phyloP scores from a whole-genome alignment of 352 stramenopile genomes.

The Phytophthora tubulina region DNA sequence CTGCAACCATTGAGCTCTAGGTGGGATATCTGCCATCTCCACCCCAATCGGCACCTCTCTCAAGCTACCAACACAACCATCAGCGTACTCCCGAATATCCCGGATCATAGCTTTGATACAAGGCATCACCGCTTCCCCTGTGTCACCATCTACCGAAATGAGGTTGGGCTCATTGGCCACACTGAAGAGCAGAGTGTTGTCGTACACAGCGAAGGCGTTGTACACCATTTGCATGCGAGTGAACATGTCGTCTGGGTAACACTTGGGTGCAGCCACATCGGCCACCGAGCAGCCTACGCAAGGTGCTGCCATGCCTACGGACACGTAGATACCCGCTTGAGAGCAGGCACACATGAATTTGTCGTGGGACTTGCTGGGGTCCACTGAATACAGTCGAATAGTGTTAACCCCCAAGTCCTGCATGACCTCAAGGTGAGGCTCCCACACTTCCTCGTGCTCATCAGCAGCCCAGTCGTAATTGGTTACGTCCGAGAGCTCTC shows the following conservation, averaged over 20 bases:
- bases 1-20: slow-evolving; percentile 65
- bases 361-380: slow-evolving; percentile 70
- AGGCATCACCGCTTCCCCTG: slow-evolving; percentile 57
- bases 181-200: slow-evolving; percentile 75
- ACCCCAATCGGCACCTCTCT: slow-evolving; percentile 77
- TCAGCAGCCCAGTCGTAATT: slow-evolving; percentile 77
- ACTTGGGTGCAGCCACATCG: slow-evolving; percentile 52
- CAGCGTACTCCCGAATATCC: slow-evolving; percentile 62
- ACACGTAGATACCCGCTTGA: slow-evolving; percentile 78
- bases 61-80: slow-evolving; percentile 48
- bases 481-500: slow-evolving; percentile 55
- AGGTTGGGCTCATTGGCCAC: slow-evolving; percentile 81
- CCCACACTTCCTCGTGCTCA: slow-evolving; percentile 67
- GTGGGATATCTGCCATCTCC: slow-evolving; percentile 75
- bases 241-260: slow-evolving; percentile 64
- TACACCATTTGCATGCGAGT: slow-evolving; percentile 71
- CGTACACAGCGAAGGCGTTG: slow-evolving; percentile 78
- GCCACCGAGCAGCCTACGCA: slow-evolving; percentile 56
- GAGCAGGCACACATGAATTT: slow-evolving; percentile 83
- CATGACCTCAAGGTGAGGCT: slow-evolving; percentile 59
- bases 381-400: slow-evolving; percentile 72
- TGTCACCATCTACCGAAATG: slow-evolving; percentile 47
- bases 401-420: slow-evolving; percentile 71
- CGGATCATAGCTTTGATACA: slow-evolving; percentile 80
- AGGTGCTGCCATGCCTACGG: slow-evolving; percentile 67